Conservation (phyloP, 306 rosid species). For the Rosa chinensis region DNA sequence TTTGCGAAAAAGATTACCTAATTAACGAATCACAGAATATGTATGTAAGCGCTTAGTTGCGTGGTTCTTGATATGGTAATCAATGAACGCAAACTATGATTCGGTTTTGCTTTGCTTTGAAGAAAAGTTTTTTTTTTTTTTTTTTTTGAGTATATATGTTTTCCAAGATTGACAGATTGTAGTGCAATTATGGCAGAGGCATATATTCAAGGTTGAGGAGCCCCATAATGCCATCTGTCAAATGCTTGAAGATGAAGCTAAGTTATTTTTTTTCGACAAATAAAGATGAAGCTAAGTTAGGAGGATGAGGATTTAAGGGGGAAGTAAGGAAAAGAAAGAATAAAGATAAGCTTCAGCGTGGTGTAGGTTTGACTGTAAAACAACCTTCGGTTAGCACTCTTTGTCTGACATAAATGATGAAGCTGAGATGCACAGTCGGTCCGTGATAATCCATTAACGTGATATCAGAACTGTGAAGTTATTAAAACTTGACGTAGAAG, state of each 20-base stretch:
- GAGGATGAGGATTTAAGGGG: background rate
- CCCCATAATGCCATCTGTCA: slow-evolving; percentile 9
- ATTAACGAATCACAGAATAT: background rate
- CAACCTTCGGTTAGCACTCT: background rate
- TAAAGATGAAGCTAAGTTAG: slow-evolving; percentile 18
- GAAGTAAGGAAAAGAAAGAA: slow-evolving; percentile 9
- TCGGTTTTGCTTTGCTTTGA: background rate
- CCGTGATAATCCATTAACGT: slow-evolving; percentile 10
- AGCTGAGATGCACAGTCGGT: background rate
- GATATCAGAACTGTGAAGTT: background rate
- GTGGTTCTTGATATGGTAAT: background rate
- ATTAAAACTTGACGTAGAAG: background rate
- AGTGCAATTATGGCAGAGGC: background rate
- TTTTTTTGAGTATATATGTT: background rate
- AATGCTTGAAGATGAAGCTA: slow-evolving; percentile 19
- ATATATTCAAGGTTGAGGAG: slow-evolving; percentile 12
- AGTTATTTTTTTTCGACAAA: background rate
- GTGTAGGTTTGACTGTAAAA: slow-evolving; percentile 7
- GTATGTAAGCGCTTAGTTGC: background rate
- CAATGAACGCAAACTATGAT: background rate
- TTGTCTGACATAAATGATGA: background rate
- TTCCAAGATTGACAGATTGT: background rate
- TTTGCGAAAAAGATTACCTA: background rate
- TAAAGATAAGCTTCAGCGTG: background rate
- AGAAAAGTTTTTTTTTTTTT: background rate